Base-by-base conservation (phyloP, 2,329 filamentous ascomycete species). In the Fusarium duplospermum region DNA sequence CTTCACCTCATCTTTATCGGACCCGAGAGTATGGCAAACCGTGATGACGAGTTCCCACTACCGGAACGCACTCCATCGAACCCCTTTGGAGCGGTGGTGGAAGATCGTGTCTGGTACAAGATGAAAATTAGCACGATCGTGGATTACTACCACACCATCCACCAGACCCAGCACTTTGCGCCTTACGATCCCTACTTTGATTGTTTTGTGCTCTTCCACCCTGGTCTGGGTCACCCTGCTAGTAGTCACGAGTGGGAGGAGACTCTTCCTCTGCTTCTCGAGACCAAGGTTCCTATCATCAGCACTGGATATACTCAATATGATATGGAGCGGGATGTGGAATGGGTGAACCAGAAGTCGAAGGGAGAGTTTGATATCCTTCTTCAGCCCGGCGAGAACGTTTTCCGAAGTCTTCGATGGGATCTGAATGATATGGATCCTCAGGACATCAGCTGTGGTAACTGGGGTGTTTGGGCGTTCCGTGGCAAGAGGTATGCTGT, bases 121-220 rank as follows among this genome's bases (percentile, higher is more conserved):
- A 91, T 98, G 90, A 99, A 99, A 87, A 97, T 99, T 80, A 96
- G 93, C 82, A 99, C 97, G 1, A 98, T 95, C 79, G 96, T 98
- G 61, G 96, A 99, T 78, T 98, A 99, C 85, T 99, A 97, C 86
- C 96, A 99, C 84, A 98, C 94, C 3, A 90, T 99, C 77, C 96
- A 99, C 85, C 91, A 95, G 81, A 93, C 96, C 0, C 93, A 94
- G 57, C 90, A 95, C 81, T 99, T 98, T 85, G 91, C 93, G 67
- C 96, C 97, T 0, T 98, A 97, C 81, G 96, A 99, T 81, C 96
- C 96, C 1, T 99, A 99, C 85, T 98, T 99, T 82, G 96, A 99
- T 86, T 96, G 94, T 83, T 98, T 99, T 81, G 92, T 99, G 79
- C 89, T 98, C 61, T 99, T 98, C 88, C 97, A 99, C 80, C 97